Base-by-base conservation (phyloP, 1,284 basidiomycete species). In the Peniophora sp. region DNA sequence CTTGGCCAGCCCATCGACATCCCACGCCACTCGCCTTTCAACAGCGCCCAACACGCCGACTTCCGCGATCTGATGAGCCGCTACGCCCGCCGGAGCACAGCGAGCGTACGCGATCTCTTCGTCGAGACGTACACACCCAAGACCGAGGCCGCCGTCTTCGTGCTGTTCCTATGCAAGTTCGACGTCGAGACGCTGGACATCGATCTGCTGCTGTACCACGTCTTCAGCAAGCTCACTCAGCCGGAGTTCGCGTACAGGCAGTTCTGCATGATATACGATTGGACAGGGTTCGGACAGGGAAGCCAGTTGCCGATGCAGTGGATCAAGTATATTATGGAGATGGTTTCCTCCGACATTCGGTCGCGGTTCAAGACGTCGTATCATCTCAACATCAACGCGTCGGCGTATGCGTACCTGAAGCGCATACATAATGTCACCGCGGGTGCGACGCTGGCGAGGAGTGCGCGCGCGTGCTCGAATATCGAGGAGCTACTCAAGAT, bases 181-280 rank as follows among this genome's bases (percentile, higher is more conserved):
- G 83, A 91, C 54, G 85, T 91, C 1, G 91, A 92, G 58, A 80
- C 84, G 0, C 72, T 94, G 44, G 92, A 97, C 62, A 81, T 94
- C 32, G 92, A 96, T 59, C 66, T 93, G 2, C 66, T 97, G 36
- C 83, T 93, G 64, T 90, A 82, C 64, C 81, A 92, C 62, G 80
- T 92, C 47, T 83, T 93, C 67, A 85, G 84, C 71, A 72, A 64
- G 18, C 59, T 74, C 22, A 72, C 68, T 10, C 67, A 71, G 10
- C 62, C 75, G 14, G 64, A 62, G 11, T 75, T 81, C 60, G 69
- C 67, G 24, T 68, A 73, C 47, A 74, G 73, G 41, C 56, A 66
- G 12, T 91, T 88, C 62, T 86, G 92, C 52, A 68, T 95, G 24
- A 78, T 95, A 57, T 66, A 93, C 47, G 92, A 94, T 61, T 87